These are phyloP conservation scores for Kazachstania viticola DNA, from an alignment of 805 yeast genomes.

Conservation along the genomic window DNA sequence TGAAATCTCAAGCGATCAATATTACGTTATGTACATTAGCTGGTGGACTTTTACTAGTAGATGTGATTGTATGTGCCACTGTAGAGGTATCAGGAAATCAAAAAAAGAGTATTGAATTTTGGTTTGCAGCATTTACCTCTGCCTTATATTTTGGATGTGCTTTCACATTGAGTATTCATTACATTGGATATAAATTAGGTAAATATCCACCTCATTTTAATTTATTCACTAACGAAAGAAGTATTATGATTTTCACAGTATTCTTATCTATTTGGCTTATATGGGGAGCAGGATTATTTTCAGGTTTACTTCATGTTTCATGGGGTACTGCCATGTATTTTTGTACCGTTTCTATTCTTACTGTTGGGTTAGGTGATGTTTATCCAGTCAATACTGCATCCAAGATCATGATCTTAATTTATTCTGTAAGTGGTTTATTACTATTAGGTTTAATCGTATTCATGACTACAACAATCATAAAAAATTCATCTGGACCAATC, in stretches of 20 bases:
- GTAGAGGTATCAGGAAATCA: slow-evolving; percentile 13
- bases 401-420: slow-evolving; percentile 47
- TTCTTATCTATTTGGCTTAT: slow-evolving; percentile 56
- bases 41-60: slow-evolving; percentile 38
- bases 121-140: slow-evolving; percentile 64
- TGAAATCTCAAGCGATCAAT: slow-evolving; percentile 50
- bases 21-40: slow-evolving; percentile 58
- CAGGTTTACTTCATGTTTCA: slow-evolving; percentile 33
- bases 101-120: slow-evolving; percentile 50
- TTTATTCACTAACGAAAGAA: slow-evolving; percentile 53
- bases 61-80: slow-evolving; percentile 16
- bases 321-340: slow-evolving; percentile 65
- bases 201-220: slow-evolving; percentile 66
- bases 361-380: slow-evolving; percentile 75
- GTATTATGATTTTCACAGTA: slow-evolving; percentile 62
- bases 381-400: slow-evolving; percentile 43
- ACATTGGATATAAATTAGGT: slow-evolving; percentile 43
- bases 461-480: slow-evolving; percentile 53
- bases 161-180: slow-evolving; percentile 41
- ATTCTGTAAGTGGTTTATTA: slow-evolving; percentile 59
- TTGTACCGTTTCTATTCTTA: slow-evolving; percentile 60
- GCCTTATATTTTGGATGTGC: slow-evolving; percentile 50
- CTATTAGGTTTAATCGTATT: slow-evolving; percentile 64
- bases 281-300: slow-evolving; percentile 55
- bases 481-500: slow-evolving; percentile 50